phyloP scores from a whole-genome alignment of 1,139 yeast genomes.

The Hemisphaericaspora subhashii region DNA sequence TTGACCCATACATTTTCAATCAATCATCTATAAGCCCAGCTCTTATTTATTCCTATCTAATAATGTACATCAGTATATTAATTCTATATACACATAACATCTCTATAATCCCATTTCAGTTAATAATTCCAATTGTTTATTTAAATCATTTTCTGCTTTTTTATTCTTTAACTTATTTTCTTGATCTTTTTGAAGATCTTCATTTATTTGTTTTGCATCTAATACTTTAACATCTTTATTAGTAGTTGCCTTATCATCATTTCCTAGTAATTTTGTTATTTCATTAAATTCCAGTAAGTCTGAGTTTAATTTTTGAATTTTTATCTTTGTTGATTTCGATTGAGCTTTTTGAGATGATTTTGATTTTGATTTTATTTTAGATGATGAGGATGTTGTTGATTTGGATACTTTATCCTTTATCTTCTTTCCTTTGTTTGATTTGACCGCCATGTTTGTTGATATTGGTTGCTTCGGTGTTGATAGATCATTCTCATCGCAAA shows the following conservation, averaged over 20 bases:
- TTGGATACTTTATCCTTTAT: conserved; percentile 8
- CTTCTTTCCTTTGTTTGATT: conserved; percentile 3
- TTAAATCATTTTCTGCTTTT: conserved; percentile 50
- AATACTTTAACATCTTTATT: conserved; percentile 20
- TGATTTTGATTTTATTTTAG: conserved; percentile 16
- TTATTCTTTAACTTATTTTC: conserved; percentile 37
- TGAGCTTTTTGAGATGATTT: conserved; percentile 19
- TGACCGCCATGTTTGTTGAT: conserved; percentile 4
- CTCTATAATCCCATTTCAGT: conserved; percentile 47
- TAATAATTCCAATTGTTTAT: conserved; percentile 59
- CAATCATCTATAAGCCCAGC: neutral
- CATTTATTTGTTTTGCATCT: conserved; percentile 33
- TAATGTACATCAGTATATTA: neutral
- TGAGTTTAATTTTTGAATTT: conserved; percentile 46
- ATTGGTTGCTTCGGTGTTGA: no score
- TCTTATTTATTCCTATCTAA: neutral
- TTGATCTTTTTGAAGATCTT: conserved; percentile 46
- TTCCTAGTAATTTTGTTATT: conserved; percentile 27
- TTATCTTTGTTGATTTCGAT: conserved; percentile 36
- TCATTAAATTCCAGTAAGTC: conserved; percentile 37
- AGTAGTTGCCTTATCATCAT: conserved; percentile 6
- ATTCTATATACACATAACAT: neutral
- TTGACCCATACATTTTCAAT: no score
- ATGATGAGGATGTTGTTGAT: conserved; percentile 8
- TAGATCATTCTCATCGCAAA: conserved; percentile 1